These are phyloP conservation scores for Chionographis japonica DNA, from an alignment of 106 monocot species.

Conservation along the genomic window DNA sequence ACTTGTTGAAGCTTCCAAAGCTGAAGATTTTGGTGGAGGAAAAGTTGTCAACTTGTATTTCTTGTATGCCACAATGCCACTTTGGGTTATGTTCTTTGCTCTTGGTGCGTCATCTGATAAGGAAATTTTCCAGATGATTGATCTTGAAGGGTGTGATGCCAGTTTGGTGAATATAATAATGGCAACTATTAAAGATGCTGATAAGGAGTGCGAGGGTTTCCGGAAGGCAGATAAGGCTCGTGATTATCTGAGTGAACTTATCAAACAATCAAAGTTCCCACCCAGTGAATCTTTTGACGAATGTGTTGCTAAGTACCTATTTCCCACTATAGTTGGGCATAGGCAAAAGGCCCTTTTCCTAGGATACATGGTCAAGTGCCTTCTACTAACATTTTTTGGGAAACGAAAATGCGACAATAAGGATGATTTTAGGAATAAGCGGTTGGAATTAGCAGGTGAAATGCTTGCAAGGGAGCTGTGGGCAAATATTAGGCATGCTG, in stretches of 20 bases:
- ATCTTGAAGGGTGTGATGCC: constrained; percentile 47
- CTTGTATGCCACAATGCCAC: constrained; percentile 63
- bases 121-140: constrained; percentile 83
- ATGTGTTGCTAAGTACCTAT: constrained; percentile 64
- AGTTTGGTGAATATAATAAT: constrained; percentile 52
- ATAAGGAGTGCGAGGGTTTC: constrained; percentile 53
- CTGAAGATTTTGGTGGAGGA: constrained; percentile 30
- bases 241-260: constrained; percentile 40
- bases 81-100: constrained; percentile 91
- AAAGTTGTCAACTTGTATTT: constrained; percentile 55
- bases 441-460: constrained; percentile 76
- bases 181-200: constrained; percentile 61
- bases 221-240: constrained; percentile 50
- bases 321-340: constrained; percentile 51
- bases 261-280: constrained; percentile 76
- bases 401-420: constrained; percentile 79
- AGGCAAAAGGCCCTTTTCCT: constrained; percentile 73
- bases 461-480: constrained; percentile 66
- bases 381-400: constrained; percentile 60
- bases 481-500: constrained; percentile 70
- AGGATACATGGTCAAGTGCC: constrained; percentile 82
- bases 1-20: constrained; percentile 48
- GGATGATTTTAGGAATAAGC: constrained; percentile 96
- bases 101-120: constrained; percentile 88
- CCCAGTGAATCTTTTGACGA: constrained; percentile 72